These are phyloP conservation scores for Aquilaria yunnanensis DNA, from an alignment of 345 rosid genomes.

Conservation along the genomic window DNA sequence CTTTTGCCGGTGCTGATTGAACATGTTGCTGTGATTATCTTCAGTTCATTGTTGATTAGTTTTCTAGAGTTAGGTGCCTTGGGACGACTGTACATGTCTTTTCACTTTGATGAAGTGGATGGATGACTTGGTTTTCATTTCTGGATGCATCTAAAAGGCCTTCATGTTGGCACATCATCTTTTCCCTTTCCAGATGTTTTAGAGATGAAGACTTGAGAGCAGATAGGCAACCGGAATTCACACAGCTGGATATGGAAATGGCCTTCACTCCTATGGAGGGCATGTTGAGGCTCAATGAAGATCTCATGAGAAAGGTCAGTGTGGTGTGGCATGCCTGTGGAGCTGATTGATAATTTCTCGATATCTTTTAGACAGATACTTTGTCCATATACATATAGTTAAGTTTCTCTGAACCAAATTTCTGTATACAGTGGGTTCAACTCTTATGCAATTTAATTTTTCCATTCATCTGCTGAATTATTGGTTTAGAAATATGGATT, in stretches of 20 bases:
- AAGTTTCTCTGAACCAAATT: too few relatives aligned
- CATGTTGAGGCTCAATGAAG: conserved; percentile 89
- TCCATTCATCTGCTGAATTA: background rate
- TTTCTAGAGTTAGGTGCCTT: background rate
- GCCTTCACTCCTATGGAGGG: conserved; percentile 88
- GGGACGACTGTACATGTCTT: background rate
- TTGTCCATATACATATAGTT: background rate
- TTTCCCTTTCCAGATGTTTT: conserved; percentile 61
- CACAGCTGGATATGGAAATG: conserved; percentile 97
- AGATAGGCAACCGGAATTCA: conserved; percentile 98
- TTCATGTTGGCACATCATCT: background rate
- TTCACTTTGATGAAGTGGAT: background rate
- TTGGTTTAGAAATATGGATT: background rate
- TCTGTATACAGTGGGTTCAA: too few relatives aligned
- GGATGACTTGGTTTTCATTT: too few relatives aligned
- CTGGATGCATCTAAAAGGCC: too few relatives aligned
- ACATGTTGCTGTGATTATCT: conserved; percentile 10
- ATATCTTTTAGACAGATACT: background rate
- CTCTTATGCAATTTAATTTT: too few relatives aligned
- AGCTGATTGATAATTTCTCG: background rate
- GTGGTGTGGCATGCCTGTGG: conserved; percentile 4
- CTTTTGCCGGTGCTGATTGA: conserved; percentile 13
- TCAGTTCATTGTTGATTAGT: conserved; percentile 6
- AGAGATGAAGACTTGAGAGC: conserved; percentile 98
- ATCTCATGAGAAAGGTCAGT: conserved; percentile 78